Conservation (phyloP, 805 yeast species). For the Starmera amethionina region DNA sequence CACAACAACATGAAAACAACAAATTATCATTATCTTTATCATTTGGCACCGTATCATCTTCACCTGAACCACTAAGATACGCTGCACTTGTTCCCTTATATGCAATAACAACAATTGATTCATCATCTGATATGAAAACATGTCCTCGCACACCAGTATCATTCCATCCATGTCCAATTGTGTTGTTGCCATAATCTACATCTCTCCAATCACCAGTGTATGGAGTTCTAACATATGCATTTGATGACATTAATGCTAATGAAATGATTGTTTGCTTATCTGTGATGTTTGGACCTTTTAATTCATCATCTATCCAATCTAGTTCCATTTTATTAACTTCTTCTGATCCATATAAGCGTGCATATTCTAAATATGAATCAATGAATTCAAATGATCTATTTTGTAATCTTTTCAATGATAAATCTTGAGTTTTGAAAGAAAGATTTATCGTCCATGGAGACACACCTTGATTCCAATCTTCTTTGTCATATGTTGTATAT, state of each 20-base stretch:
- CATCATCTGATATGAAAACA: constrained; percentile 58
- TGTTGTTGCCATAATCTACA: constrained; percentile 44
- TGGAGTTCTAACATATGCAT: constrained; percentile 82
- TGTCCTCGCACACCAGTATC: constrained; percentile 85
- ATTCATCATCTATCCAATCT: constrained; percentile 57
- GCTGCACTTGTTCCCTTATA: constrained; percentile 92
- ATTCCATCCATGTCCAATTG: constrained; percentile 78
- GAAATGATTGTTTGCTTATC: constrained; percentile 67
- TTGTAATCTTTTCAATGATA: constrained; percentile 26
- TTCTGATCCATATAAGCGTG: constrained; percentile 26
- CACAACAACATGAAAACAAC: constrained; percentile 93
- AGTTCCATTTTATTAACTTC: constrained; percentile 29
- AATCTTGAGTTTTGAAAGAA: constrained; percentile 16
- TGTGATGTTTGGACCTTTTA: constrained; percentile 61
- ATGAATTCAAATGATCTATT: constrained; percentile 50
- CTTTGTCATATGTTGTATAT: background rate
- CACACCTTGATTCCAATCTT: constrained; percentile 15
- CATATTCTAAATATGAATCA: constrained; percentile 55
- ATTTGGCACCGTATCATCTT: constrained; percentile 71
- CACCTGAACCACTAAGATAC: constrained; percentile 63
- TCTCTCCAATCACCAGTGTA: constrained; percentile 82
- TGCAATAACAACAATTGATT: constrained; percentile 59
- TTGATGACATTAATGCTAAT: constrained; percentile 78
- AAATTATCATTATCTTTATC: constrained; percentile 86
- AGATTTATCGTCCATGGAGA: constrained; percentile 32